Evolutionary conservation across 805 yeast species (phyloP).

Genomic region (Kazachstania kunashirensis): DNA sequence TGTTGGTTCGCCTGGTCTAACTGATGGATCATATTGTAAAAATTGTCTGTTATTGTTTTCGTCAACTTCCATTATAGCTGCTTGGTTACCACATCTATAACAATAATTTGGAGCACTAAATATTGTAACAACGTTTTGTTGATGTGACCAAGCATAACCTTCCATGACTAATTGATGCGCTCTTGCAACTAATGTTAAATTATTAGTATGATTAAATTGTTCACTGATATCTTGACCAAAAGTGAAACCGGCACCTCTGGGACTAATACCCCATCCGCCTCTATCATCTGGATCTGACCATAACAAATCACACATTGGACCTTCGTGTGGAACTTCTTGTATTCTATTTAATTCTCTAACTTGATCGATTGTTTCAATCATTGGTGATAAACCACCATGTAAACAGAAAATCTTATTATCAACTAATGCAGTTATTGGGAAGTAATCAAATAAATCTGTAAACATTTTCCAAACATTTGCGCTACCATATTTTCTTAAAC

Average conservation of each 20-base stretch:
- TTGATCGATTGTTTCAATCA: constrained; percentile 88
- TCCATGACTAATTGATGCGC: constrained; percentile 98
- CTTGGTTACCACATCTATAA: constrained; percentile 96
- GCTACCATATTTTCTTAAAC: constrained; percentile 83
- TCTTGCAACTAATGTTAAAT: constrained; percentile 75
- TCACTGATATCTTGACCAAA: constrained; percentile 93
- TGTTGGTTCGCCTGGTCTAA: constrained; percentile 96
- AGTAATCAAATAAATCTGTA: constrained; percentile 84
- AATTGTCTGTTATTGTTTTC: constrained; percentile 86
- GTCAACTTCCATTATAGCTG: constrained; percentile 96
- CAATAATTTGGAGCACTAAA: constrained; percentile 95
- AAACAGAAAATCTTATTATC: constrained; percentile 85
- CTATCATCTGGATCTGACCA: constrained; percentile 98
- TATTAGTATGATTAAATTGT: constrained; percentile 87
- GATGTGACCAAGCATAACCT: constrained; percentile 92
- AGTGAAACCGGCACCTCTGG: constrained; percentile 98
- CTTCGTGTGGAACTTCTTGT: constrained; percentile 96
- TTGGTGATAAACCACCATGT: constrained; percentile 92
- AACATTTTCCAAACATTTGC: constrained; percentile 91
- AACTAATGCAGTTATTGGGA: constrained; percentile 88
- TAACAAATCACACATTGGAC: constrained; percentile 91
- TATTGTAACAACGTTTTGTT: constrained; percentile 86
- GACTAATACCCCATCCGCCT: constrained; percentile 97
- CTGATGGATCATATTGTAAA: constrained; percentile 91
- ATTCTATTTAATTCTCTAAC: constrained; percentile 82